Percentiles rank a stretch among this genome's conserved stretches.
These are phyloP conservation scores for Phanerochaete sordida DNA, from an alignment of 768 basidiomycete genomes.

Conservation along the genomic window DNA sequence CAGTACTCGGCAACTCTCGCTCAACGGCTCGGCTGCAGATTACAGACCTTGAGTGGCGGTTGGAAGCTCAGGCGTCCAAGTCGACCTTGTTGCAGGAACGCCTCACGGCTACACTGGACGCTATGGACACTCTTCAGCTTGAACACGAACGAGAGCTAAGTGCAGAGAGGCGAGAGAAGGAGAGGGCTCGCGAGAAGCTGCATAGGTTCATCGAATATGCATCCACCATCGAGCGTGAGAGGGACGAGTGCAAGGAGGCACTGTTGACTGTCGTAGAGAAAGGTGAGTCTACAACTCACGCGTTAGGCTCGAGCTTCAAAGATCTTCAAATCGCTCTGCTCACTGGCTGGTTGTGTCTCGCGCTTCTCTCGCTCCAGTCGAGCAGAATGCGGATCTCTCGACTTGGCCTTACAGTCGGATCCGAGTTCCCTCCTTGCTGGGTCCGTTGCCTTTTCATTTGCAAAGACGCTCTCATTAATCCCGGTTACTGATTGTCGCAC, in stretches of 20 bases:
- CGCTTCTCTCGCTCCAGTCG: slow-evolving; percentile 31
- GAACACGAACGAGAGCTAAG: slow-evolving; percentile 39
- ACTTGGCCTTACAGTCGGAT: slow-evolving; percentile 46
- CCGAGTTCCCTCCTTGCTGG: slow-evolving; percentile 36
- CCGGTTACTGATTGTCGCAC: neutral
- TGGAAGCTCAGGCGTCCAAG: slow-evolving; percentile 35
- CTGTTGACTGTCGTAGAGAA: slow-evolving; percentile 53
- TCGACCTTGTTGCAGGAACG: slow-evolving; percentile 43
- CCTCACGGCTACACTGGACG: slow-evolving; percentile 45
- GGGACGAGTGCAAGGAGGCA: slow-evolving; percentile 51
- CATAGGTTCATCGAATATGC: slow-evolving; percentile 31
- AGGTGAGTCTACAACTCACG: too few species aligned
- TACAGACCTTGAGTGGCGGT: slow-evolving; percentile 25
- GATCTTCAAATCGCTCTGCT: neutral
- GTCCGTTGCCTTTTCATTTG: slow-evolving; percentile 29
- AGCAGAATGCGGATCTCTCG: slow-evolving; percentile 40
- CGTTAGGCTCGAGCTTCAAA: too few species aligned
- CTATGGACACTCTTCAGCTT: slow-evolving; percentile 41
- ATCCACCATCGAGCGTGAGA: slow-evolving; percentile 39
- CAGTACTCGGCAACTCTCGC: neutral
- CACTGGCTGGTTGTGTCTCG: neutral
- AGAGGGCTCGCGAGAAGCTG: slow-evolving; percentile 36
- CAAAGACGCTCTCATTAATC: neutral
- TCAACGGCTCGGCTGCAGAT: slow-evolving; percentile 10
- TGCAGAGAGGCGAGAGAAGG: slow-evolving; percentile 28